Percentiles rank a stretch among this genome's conserved stretches.
Conservation (phyloP, 179 eudicot genomes). For the Heliamphora pulchella region DNA sequence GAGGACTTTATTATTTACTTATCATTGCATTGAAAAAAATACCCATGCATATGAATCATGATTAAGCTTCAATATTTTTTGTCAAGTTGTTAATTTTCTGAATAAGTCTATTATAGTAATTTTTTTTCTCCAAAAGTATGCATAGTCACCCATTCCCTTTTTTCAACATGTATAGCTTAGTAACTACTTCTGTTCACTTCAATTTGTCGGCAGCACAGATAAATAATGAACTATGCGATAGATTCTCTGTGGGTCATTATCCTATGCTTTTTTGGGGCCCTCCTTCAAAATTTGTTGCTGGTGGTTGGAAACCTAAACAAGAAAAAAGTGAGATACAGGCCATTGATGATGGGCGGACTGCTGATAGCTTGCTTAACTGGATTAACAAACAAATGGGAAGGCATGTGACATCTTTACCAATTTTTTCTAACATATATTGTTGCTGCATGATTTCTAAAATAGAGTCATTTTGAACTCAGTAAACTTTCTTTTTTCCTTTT, state of each 20-base stretch:
- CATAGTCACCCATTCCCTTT: neutral
- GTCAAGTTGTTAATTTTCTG: too few species aligned
- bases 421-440: neutral
- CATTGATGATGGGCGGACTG: slow-evolving; percentile 62
- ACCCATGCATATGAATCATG: neutral
- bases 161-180: slow-evolving; percentile 20
- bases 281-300: slow-evolving; percentile 56
- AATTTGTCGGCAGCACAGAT: slow-evolving; percentile 89
- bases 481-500: neutral
- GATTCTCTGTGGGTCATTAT: slow-evolving; percentile 66
- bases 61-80: neutral
- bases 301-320: slow-evolving; percentile 47
- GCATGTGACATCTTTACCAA: slow-evolving; percentile 26
- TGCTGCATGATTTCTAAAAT: slow-evolving; percentile 9
- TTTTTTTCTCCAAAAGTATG: neutral
- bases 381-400: slow-evolving; percentile 80
- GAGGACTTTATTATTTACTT: neutral
- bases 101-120: neutral
- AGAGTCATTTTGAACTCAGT: neutral
- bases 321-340: slow-evolving; percentile 49
- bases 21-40: too few species aligned
- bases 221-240: slow-evolving; percentile 79
- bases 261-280: slow-evolving; percentile 91
- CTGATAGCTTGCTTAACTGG: slow-evolving; percentile 77
- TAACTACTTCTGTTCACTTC: slow-evolving; percentile 31